Evolutionary conservation across 140 eudicot genomes (phyloP).

Genomic region (Anethum foeniculum): DNA sequence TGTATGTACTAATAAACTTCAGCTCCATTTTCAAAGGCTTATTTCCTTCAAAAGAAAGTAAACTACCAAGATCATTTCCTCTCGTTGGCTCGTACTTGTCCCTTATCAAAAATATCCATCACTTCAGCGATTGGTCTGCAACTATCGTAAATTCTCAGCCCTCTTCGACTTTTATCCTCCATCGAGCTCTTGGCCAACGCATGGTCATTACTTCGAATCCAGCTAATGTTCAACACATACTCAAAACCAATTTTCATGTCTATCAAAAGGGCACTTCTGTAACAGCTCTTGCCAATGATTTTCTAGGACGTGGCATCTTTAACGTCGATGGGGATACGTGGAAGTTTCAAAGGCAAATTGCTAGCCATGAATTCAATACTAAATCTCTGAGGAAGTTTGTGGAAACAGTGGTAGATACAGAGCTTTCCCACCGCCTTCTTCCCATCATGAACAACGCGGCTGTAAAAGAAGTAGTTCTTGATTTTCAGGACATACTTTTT

Average conservation of each 20-base stretch:
- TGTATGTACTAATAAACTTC: constrained; percentile 1
- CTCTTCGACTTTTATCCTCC: constrained; percentile 32
- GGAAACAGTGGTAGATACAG: constrained; percentile 48
- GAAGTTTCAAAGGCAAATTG: constrained; percentile 56
- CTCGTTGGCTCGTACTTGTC: constrained; percentile 45
- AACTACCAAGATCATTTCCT: constrained; percentile 46
- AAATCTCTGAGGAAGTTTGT: constrained; percentile 46
- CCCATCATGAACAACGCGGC: constrained; percentile 40
- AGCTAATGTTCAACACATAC: constrained; percentile 50
- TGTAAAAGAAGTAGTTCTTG: constrained; percentile 22
- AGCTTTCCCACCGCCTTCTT: constrained; percentile 41
- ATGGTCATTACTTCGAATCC: constrained; percentile 56
- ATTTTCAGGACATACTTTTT: constrained; percentile 62
- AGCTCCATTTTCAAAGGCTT: not conserved
- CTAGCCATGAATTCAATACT: constrained; percentile 62
- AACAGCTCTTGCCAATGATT: constrained; percentile 19
- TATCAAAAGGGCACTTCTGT: constrained; percentile 43
- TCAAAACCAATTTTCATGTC: constrained; percentile 37
- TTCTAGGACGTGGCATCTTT: constrained; percentile 73
- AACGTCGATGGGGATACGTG: constrained; percentile 49
- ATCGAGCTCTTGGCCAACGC: constrained; percentile 42
- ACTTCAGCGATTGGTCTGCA: constrained; percentile 45
- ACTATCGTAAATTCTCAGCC: constrained; percentile 29
- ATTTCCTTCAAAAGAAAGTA: not conserved
- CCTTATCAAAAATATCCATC: constrained; percentile 27